Base-by-base conservation (phyloP, 441 rosid genomes). In the Isatis lusitanica region DNA sequence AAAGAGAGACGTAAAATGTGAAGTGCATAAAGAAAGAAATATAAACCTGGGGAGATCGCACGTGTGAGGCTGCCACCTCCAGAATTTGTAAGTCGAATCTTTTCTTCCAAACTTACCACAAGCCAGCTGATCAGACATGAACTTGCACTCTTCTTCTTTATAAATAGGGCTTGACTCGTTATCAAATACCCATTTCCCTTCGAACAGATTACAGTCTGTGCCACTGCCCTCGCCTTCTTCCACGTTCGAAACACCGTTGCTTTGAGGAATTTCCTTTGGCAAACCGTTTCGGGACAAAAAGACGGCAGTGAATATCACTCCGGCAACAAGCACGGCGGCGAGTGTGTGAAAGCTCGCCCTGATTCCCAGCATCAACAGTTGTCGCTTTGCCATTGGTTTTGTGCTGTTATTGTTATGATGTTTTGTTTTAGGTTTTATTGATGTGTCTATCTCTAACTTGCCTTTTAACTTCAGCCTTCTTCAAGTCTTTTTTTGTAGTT, bases 1-100 rank as follows among this genome's bases (percentile, higher is more conserved):
- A 28, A 16, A 44, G 28, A 66, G 59, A 67, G 28, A 13, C 28
- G 53, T 57, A 18, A 66, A 46, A 11, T 30, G 30, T 48, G 31
- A 68, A 68, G 46, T 51, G 59, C 4, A 50, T 8, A 31, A 68
- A 53, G 74, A 44, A 10, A 66, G 15, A 21, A 46, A 31, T 12
- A 62, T 1, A 28, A 50, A 87, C 91, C 94, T 85, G 31, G 90
- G 87, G 59, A 87, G 90, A 75, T 88, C 81, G 48, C 94, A 89
- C 0, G 66, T 70, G 47, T 79, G 84, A 74, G 91, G 91, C 21
- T 87, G 88, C 91, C 88, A 87, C 53, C 88, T 79, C 94, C 85
- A 85, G 30, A 63, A 70, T 68, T 59, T 84, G 58, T 84, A 87
- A 71, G 53, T 80, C 62, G 78, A 64, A 63, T 83, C 83, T 62